Percentiles rank a stretch among this genome's conserved stretches.
These are phyloP conservation scores for Lachnellula hyalina DNA, from an alignment of 2,329 filamentous ascomycete genomes.

Conservation along the genomic window DNA sequence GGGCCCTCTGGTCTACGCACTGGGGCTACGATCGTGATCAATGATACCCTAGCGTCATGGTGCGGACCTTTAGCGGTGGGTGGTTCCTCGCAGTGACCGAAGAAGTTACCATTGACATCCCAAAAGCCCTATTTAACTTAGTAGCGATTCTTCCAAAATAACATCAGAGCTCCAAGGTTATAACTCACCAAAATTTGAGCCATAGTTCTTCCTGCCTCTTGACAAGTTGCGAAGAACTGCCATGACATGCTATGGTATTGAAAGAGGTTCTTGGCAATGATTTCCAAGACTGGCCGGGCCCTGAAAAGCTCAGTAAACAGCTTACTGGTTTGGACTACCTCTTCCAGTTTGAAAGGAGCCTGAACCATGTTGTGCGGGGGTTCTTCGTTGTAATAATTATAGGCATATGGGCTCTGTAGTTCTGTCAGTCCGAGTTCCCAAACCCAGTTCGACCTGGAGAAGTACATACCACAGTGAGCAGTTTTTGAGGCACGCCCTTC, in stretches of 20 bases:
- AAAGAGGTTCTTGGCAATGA: conserved; percentile 9
- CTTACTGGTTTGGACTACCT: neutral
- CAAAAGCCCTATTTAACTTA: conserved; percentile 10
- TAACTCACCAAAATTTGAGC: conserved; percentile 7
- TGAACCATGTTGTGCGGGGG: neutral
- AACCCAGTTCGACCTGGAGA: neutral
- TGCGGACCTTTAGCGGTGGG: neutral
- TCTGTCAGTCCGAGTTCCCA: neutral
- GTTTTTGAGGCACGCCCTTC: conserved; percentile 6
- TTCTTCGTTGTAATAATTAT: neutral
- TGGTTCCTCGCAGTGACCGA: conserved; percentile 15
- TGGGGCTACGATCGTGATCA: conserved; percentile 12
- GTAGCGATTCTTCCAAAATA: neutral
- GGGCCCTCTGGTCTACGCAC: conserved; percentile 5
- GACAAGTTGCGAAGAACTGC: conserved; percentile 16
- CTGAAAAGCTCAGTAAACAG: conserved; percentile 11
- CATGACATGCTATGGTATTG: conserved; percentile 9
- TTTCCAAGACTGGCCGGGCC: conserved; percentile 1
- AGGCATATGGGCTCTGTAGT: neutral
- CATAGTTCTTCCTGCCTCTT: conserved; percentile 4
- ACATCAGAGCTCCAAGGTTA: neutral
- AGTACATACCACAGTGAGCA: conserved; percentile 7
- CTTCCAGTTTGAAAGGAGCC: conserved; percentile 1
- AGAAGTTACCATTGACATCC: conserved; percentile 14
- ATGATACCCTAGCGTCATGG: conserved; percentile 7